Percentiles rank a stretch among this genome's conserved stretches.
phyloP scores from a whole-genome alignment of 768 basidiomycete genomes.

The Postia placenta region DNA sequence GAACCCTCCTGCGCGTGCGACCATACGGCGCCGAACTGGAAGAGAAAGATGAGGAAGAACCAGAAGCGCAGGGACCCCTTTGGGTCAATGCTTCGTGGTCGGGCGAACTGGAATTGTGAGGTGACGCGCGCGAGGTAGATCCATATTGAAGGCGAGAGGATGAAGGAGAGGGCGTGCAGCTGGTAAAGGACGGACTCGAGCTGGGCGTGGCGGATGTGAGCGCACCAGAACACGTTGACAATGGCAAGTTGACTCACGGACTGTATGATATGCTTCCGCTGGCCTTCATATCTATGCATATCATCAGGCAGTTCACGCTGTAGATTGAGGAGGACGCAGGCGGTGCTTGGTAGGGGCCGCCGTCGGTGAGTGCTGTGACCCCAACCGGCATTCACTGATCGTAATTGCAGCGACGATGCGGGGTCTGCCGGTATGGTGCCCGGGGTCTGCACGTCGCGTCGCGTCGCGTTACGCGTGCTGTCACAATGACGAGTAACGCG shows the following conservation, averaged over 20 bases:
- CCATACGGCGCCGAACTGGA: slow-evolving; percentile 59
- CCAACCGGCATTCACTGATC: neutral
- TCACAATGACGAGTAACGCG: neutral
- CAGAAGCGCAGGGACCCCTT: slow-evolving; percentile 64
- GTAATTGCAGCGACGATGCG: neutral
- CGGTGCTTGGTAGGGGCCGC: neutral
- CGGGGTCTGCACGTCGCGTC: slow-evolving; percentile 2
- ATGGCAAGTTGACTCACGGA: slow-evolving; percentile 15
- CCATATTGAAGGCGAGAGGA: slow-evolving; percentile 65
- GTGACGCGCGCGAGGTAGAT: slow-evolving; percentile 46
- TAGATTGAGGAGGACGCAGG: neutral
- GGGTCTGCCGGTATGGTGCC: neutral
- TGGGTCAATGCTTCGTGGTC: slow-evolving; percentile 61
- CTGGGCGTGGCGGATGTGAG: slow-evolving; percentile 28
- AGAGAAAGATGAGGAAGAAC: slow-evolving; percentile 49
- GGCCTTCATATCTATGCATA: slow-evolving; percentile 27
- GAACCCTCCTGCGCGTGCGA: slow-evolving; percentile 48
- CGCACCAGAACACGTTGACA: neutral
- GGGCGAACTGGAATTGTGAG: slow-evolving; percentile 60
- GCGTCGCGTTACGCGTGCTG: slow-evolving; percentile 1
- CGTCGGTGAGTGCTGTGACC: neutral
- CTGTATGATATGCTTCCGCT: slow-evolving; percentile 25
- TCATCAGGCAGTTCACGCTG: slow-evolving; percentile 12
- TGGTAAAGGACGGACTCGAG: slow-evolving; percentile 69
- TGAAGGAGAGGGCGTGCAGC: slow-evolving; percentile 69